phyloP scores from a whole-genome alignment of 2,329 filamentous ascomycete genomes.

The Aspergillus pseudotamarii region DNA sequence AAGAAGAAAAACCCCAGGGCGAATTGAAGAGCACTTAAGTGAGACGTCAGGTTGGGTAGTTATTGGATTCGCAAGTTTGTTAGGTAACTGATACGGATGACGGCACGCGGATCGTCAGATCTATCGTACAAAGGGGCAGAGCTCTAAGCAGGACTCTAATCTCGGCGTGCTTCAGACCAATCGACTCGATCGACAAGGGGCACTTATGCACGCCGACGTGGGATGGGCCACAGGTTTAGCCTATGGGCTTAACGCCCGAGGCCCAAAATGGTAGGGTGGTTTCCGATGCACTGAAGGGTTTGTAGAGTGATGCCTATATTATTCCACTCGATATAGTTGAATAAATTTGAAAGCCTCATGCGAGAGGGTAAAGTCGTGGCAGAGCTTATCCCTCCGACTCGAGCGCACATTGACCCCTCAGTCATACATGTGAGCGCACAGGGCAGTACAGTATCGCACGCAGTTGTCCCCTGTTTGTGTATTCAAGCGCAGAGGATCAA shows the following conservation, averaged over 20 bases:
- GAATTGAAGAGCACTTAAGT: conserved; percentile 9
- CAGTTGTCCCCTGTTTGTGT: background rate
- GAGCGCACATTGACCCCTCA: conserved; percentile 4
- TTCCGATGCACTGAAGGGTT: conserved; percentile 16
- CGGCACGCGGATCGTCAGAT: conserved; percentile 20
- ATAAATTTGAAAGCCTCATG: background rate
- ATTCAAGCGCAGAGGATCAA: background rate
- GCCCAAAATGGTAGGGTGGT: conserved; percentile 24
- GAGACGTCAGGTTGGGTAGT: conserved; percentile 20
- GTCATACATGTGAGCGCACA: background rate
- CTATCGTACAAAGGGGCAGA: conserved; percentile 20
- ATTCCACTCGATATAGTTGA: background rate
- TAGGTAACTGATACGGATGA: conserved; percentile 16
- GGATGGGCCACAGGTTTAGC: conserved; percentile 25
- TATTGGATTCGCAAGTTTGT: conserved; percentile 15
- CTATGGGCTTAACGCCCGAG: conserved; percentile 28
- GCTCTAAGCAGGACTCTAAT: conserved; percentile 18
- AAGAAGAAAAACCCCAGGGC: background rate
- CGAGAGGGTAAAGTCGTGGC: conserved; percentile 1
- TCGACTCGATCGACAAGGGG: conserved; percentile 32
- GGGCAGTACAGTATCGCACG: background rate
- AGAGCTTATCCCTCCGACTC: conserved; percentile 1
- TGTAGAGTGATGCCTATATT: conserved; percentile 8
- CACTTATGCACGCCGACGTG: conserved; percentile 38
- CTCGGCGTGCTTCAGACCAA: conserved; percentile 16